Conservation (phyloP, 345 rosid genomes). For the Lenwebbia sp. region DNA sequence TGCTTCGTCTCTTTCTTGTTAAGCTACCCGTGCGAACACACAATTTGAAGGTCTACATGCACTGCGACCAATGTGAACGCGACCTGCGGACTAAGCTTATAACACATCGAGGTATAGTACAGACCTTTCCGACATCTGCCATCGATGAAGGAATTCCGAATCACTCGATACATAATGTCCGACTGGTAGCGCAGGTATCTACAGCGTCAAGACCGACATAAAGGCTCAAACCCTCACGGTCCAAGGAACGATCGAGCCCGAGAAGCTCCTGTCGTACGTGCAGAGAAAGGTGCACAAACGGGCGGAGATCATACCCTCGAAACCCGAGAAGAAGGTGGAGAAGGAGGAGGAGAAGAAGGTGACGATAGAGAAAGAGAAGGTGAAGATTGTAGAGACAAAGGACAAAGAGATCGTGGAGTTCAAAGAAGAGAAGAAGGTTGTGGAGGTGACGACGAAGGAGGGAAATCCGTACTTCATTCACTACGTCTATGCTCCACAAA, state of each 20-base stretch:
- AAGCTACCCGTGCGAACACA: slow-evolving; percentile 39
- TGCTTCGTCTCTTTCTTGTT: not conserved
- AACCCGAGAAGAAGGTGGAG: slow-evolving; percentile 21
- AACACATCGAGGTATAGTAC: slow-evolving; percentile 43
- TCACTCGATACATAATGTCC: not conserved
- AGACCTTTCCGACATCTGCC: not conserved
- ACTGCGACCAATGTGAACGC: slow-evolving; percentile 60
- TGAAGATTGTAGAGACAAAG: not conserved
- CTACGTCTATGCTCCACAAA: slow-evolving; percentile 70
- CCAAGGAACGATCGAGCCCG: slow-evolving; percentile 52
- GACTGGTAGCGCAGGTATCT: slow-evolving; percentile 31
- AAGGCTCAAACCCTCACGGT: slow-evolving; percentile 63
- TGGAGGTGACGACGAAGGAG: slow-evolving; percentile 37
- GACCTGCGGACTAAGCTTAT: slow-evolving; percentile 49
- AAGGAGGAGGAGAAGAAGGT: slow-evolving; percentile 19
- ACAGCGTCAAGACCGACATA: slow-evolving; percentile 46
- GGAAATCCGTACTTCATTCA: slow-evolving; percentile 60
- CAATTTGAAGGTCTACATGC: slow-evolving; percentile 54
- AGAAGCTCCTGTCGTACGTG: slow-evolving; percentile 38
- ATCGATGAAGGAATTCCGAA: not conserved
- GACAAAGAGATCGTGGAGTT: slow-evolving; percentile 9
- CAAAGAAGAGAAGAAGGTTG: slow-evolving; percentile 21
- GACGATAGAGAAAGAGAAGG: slow-evolving; percentile 2
- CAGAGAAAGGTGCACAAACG: slow-evolving; percentile 50
- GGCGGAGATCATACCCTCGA: slow-evolving; percentile 49